Base-by-base conservation (phyloP, 2,329 filamentous ascomycete genomes). In the Aspergillus phoenicis region DNA sequence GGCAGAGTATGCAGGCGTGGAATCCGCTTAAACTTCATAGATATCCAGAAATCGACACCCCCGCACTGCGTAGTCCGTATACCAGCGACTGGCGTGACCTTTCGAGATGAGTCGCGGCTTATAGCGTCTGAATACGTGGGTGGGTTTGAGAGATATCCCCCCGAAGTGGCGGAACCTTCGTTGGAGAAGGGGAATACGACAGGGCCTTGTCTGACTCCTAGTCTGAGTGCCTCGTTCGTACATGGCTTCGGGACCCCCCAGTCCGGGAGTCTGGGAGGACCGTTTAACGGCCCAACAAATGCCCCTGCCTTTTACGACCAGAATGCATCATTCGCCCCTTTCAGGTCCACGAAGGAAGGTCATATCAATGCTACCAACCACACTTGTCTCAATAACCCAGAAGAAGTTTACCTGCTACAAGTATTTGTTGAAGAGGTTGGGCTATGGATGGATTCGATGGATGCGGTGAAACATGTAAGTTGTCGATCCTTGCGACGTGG, bases 401-500 rank as follows among this genome's bases (percentile, higher is more conserved):
- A 96, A 60, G 92, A 97, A 73, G 85, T 95, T 0, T 80, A 89
- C n/a, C 93, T 93, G 72, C 91, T 97, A 89, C 91, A 96, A 74
- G 88, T 93, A 0, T 98, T 96, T 73, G 89, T 96, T 6, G 90
- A 96, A 70, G 90, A 97, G 66, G 91, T 98, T 2, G 93, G 90
- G 0, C 77, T 92, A 3, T 97, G 94, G 92, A 96, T 98, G 91
- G 94, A 97, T 76, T 91, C 88, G 45, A 87, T 97, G 81, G 91
- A 96, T 78, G 84, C 87, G 36, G 84, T 89, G 66, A 94, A 94
- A 78, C 91, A 96, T 73, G 83, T 85, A 76, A 63, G 81, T 73
- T 17, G 2, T 33, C 1, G 11, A 11, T 26, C 28, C 17, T 28
- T 39, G 28, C 8, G 30, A 38, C 8, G n/a, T 53, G 20, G 38